phyloP scores from a whole-genome alignment of 2,329 filamentous ascomycete genomes.

The Aurifilum marmelostoma region DNA sequence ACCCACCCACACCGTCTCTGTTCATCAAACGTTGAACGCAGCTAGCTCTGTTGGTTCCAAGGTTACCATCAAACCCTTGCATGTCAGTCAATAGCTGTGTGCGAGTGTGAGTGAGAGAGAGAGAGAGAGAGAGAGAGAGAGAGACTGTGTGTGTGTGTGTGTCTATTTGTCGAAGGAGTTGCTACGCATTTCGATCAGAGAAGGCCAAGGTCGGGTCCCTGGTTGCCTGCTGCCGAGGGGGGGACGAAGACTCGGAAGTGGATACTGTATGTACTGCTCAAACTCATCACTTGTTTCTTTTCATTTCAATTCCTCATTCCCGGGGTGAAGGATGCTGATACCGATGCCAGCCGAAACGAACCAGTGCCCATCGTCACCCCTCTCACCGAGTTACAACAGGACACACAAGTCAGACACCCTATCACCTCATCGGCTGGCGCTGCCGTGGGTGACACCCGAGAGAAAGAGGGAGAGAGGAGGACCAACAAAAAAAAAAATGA shows the following conservation, averaged over 20 bases:
- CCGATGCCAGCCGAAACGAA: slow-evolving; percentile 10
- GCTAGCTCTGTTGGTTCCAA: background rate
- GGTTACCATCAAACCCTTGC: background rate
- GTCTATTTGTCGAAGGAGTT: background rate
- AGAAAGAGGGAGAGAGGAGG: background rate
- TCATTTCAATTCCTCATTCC: background rate
- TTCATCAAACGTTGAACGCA: background rate
- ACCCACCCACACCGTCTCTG: background rate
- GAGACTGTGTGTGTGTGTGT: background rate
- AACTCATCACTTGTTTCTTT: background rate
- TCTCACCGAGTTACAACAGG: background rate
- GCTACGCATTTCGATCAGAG: background rate
- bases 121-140: too few relatives aligned
- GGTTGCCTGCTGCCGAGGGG: background rate
- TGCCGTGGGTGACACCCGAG: background rate
- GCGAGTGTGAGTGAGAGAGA: too few relatives aligned
- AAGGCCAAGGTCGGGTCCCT: too few relatives aligned
- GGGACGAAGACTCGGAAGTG: background rate
- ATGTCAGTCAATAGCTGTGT: background rate
- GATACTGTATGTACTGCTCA: background rate
- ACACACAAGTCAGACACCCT: background rate
- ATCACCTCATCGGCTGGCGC: slow-evolving; percentile 6
- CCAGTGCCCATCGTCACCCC: background rate
- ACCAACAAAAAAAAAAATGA: too few relatives aligned
- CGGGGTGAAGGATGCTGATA: background rate